Conservation (phyloP, 306 rosid species). For the Chamaecrista fasciculata region DNA sequence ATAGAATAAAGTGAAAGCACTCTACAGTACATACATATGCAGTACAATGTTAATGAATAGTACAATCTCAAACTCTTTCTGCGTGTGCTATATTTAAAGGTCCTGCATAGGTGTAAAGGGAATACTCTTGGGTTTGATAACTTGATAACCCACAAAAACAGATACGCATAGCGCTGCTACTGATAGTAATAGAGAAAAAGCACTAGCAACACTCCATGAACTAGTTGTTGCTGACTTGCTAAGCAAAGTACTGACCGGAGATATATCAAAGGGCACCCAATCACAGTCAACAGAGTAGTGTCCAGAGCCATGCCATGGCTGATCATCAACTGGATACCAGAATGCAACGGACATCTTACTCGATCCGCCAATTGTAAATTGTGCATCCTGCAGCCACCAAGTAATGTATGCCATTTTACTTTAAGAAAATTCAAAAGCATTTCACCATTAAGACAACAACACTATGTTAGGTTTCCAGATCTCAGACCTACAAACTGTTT, state of each 20-base stretch:
- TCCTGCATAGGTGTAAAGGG: constrained; percentile 61
- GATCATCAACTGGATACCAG: constrained; percentile 81
- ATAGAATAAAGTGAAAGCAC: constrained; percentile 41
- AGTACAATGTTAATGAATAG: constrained; percentile 46
- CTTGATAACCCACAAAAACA: constrained; percentile 62
- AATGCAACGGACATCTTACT: constrained; percentile 89
- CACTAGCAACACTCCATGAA: constrained; percentile 60
- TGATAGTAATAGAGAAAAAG: constrained; percentile 81
- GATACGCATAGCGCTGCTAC: constrained; percentile 82
- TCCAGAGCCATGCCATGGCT: constrained; percentile 91
- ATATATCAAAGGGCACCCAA: constrained; percentile 82
- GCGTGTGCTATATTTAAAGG: constrained; percentile 51
- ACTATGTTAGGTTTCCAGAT: background rate
- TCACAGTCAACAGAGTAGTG: constrained; percentile 86
- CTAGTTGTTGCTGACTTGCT: constrained; percentile 36
- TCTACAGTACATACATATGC: constrained; percentile 41
- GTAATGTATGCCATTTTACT: constrained; percentile 31
- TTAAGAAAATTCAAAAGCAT: constrained; percentile 13
- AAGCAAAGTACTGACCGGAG: constrained; percentile 40
- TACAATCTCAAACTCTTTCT: constrained; percentile 38
- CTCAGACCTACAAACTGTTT: background rate
- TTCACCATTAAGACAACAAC: constrained; percentile 8
- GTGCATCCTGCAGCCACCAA: constrained; percentile 75
- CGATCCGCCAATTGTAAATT: constrained; percentile 72
- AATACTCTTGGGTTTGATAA: constrained; percentile 44